Conservation (phyloP, 805 yeast species). For the Monosporozyma servazzii region DNA sequence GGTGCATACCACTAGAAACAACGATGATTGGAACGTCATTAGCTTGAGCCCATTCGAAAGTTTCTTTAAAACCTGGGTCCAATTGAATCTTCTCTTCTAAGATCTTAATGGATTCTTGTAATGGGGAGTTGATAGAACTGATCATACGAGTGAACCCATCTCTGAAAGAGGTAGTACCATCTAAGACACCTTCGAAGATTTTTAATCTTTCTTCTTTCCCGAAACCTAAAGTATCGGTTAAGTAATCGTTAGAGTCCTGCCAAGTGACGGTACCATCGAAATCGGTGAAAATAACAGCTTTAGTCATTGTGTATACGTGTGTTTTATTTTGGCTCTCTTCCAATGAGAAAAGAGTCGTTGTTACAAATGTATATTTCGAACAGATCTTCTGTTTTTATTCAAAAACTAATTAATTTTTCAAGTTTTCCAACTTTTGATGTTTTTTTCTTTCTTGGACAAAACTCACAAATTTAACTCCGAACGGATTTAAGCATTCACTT, state of each 20-base stretch:
- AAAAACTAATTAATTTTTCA: too few relatives aligned
- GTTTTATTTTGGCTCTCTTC: not conserved
- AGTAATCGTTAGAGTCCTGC: slow-evolving; percentile 87
- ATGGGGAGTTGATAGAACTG: slow-evolving; percentile 64
- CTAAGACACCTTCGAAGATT: slow-evolving; percentile 63
- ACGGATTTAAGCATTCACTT: too few relatives aligned
- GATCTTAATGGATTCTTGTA: slow-evolving; percentile 69
- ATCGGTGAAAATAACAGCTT: slow-evolving; percentile 88
- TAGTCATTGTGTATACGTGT: slow-evolving; percentile 21
- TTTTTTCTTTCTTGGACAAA: too few relatives aligned
- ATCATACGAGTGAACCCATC: slow-evolving; percentile 83
- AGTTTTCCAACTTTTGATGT: too few relatives aligned
- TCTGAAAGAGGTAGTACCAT: slow-evolving; percentile 60
- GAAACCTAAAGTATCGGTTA: slow-evolving; percentile 84
- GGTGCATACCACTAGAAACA: slow-evolving; percentile 89
- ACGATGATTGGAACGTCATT: slow-evolving; percentile 75
- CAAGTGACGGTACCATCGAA: slow-evolving; percentile 97
- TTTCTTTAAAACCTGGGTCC: slow-evolving; percentile 84
- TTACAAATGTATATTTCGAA: too few relatives aligned
- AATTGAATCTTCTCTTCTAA: slow-evolving; percentile 58
- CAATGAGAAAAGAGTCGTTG: too few relatives aligned
- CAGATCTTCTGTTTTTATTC: too few relatives aligned
- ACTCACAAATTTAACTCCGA: too few relatives aligned
- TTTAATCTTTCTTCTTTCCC: slow-evolving; percentile 59
- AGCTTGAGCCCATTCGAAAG: slow-evolving; percentile 68